Evolutionary conservation across 2,329 filamentous ascomycete species (phyloP), one percentile per base, ranked within the genome.

Genomic region (Lachnellula cervina): DNA sequence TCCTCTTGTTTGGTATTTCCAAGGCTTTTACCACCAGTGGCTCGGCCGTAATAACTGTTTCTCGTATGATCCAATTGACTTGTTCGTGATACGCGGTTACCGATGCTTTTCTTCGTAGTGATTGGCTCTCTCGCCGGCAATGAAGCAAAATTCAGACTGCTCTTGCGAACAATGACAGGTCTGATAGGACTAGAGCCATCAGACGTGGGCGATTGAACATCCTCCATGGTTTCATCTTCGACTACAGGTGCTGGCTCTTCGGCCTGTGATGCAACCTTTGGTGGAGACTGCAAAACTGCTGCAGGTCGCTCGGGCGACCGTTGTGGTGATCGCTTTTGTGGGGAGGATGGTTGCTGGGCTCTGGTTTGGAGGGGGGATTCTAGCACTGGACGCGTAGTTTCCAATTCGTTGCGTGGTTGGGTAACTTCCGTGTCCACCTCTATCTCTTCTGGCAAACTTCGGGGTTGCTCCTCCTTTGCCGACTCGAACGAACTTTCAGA

Each of bases 71-170:
- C 89, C 37, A 92, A 70, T 62, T 96, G 87, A 66, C 90, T 96
- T 6, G 84, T 89, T 58, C 89, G 80, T 21, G 90, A 92, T 51
- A 82, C 74, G 49, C 89, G 80, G 19, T 81, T 79, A 16, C 86
- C 91, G 66, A 91, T 83, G 69, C 88, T 95, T 74, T 92, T 93
- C 70, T 95, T 95, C 16, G 82, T 83, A 34, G 85, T 84, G 51
- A 97, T 77, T 37, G 93, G 93, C 67, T 97, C 93, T 59, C 94
- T 83, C 2, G 93, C 92, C 32, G 94, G 94, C 13, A 99, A 78
- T 17, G 94, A 90, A 38, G 94, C 90, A 73, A 99, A 97, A 57
- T 89, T 96, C 58, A 99, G 80, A 70, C 93, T 97, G 73, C 92
- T 96, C 77, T 97, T 97, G 58, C 93, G 86, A 62, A 95, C 81